Base-by-base conservation (phyloP, 371 early-diverging fungal genomes). In the Mucor lusitanicus region DNA sequence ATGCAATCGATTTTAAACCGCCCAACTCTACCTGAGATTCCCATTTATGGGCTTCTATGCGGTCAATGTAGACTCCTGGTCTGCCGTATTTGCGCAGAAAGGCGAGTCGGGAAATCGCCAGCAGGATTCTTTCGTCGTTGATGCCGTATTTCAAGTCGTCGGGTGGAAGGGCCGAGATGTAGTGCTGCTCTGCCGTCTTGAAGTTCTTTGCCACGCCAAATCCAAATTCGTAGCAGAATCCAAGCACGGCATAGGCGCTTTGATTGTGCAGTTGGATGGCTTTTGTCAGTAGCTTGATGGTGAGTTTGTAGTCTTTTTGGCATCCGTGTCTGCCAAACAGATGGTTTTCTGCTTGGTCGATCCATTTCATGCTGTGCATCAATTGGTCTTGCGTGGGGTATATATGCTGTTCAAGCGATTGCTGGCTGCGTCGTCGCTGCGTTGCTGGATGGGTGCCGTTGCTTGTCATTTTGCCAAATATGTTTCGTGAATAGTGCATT, bases 211-310 rank as follows among this genome's bases (percentile, higher is more conserved):
- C 61, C 9, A 83, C 70, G 6, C 94, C 94, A 7, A 92, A 77
- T 3, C 93, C 94, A 78, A 94, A 94, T 69, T 97, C 97, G 72
- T 83, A 84, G 60, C 91, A 90, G 59, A 90, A 90, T 25, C 88
- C 91, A 25, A 90, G 77, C 2, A 87, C 73, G 11, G 85, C 87
- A 37, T 74, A 75, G 12, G 90, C 85, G 23, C 77, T 79, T 8
- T 78, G 42, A 61, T 79, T 53, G 87, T 81, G 59, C 9, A 35
- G 35, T 3, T 68, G 63, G 7, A 82, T 13, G 23, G 60, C 71
- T 17, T 86, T 82, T 35, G 74, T 68, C 59, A 77, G 67, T 42
- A 77, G 83, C 61, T 80, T 78, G n/a, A 85, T 75, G 85, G 37
- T 81, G 74, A 0, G 92, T 87, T 27, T 85, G 81, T 83, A 80